A percentile compares a stretch with the other conserved stretches of the same genome.
Evolutionary conservation across 768 basidiomycete species (phyloP).

Genomic region (Pulveroboletus frians): DNA sequence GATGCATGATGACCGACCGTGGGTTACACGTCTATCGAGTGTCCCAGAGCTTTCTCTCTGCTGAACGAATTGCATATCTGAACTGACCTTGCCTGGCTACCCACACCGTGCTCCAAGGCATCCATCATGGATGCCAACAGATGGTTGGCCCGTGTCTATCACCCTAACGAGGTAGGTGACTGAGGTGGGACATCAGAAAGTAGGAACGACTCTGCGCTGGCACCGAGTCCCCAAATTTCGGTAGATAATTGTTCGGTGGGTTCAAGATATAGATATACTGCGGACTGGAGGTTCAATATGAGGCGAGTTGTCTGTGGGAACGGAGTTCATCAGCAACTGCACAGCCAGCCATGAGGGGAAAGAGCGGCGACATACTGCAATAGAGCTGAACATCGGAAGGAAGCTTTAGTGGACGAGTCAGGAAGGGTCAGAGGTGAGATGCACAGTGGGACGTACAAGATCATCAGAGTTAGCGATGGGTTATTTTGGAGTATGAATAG

Average conservation of each 20-base stretch:
- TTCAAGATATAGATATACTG: fast-evolving
- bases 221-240: constrained; percentile 10
- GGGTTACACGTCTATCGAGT: too few relatives aligned
- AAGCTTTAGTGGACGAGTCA: constrained; percentile 11
- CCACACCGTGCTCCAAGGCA: not conserved
- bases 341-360: too few relatives aligned
- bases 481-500: not conserved
- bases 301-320: constrained; percentile 10
- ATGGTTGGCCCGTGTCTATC: not conserved
- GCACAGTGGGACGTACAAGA: constrained; percentile 8
- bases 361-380: constrained; percentile 13
- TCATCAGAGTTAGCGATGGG: constrained; percentile 2
- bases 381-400: constrained; percentile 14
- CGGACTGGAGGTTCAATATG: constrained; percentile 17
- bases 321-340: not conserved
- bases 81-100: not conserved
- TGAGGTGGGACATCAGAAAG: not conserved
- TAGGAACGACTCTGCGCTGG: constrained; percentile 13
- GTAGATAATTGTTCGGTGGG: constrained; percentile 10
- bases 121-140: not conserved
- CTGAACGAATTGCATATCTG: too few relatives aligned
- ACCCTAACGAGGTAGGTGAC: not conserved
- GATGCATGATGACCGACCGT: too few relatives aligned
- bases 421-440: not conserved
- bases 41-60: too few relatives aligned